Conservation (phyloP, 768 basidiomycete genomes). For the Pisolithus microcarpus region DNA sequence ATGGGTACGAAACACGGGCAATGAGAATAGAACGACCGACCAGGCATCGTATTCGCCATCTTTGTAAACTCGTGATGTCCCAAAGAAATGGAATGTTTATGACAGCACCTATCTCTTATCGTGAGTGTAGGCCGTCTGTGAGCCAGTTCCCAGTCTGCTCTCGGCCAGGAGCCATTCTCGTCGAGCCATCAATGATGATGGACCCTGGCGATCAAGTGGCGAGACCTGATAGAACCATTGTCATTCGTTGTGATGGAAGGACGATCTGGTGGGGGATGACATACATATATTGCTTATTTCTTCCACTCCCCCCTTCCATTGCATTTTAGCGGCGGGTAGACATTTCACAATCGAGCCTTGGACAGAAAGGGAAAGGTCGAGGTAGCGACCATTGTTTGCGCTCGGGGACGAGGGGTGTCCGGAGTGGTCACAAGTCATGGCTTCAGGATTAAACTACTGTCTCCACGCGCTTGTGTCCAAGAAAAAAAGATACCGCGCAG, state of each 20-base stretch:
- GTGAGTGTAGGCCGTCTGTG: not conserved
- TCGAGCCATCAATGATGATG: constrained; percentile 26
- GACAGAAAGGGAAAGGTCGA: constrained; percentile 13
- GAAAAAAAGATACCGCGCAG: constrained; percentile 14
- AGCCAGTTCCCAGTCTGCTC: constrained; percentile 5
- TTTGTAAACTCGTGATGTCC: not conserved
- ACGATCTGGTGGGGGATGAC: constrained; percentile 14
- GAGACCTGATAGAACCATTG: constrained; percentile 13
- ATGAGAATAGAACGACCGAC: constrained; percentile 6
- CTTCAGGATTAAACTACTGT: constrained; percentile 13
- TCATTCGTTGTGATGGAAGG: constrained; percentile 15
- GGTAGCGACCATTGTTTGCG: constrained; percentile 17
- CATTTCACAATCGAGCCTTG: constrained; percentile 17
- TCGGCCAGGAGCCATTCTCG: constrained; percentile 15
- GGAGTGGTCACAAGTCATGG: constrained; percentile 19
- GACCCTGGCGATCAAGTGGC: constrained; percentile 21
- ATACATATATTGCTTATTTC: constrained; percentile 17
- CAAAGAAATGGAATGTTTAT: not conserved
- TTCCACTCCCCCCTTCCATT: constrained; percentile 24
- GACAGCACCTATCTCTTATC: constrained; percentile 1
- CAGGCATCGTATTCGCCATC: not conserved
- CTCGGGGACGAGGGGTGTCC: constrained; percentile 18
- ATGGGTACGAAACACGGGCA: not conserved
- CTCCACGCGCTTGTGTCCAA: constrained; percentile 17
- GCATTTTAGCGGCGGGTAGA: constrained; percentile 23